Conservation (phyloP, 1,139 yeast genomes). For the Hansenula anomala region DNA sequence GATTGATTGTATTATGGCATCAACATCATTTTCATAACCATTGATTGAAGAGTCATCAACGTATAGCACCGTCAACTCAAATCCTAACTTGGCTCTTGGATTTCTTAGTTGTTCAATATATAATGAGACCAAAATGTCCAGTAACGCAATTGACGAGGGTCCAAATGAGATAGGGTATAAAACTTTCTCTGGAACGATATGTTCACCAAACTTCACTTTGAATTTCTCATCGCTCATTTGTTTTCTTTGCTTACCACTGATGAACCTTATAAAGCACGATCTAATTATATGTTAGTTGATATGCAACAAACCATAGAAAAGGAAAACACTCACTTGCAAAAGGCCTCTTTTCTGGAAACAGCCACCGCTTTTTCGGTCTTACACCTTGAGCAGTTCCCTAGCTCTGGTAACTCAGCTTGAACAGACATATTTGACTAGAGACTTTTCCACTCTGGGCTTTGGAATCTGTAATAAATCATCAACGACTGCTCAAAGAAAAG, state of each 20-base stretch:
- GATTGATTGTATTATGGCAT: slow-evolving; percentile 18
- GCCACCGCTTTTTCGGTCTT: slow-evolving; percentile 40
- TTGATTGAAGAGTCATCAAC: slow-evolving; percentile 37
- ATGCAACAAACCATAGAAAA: no score
- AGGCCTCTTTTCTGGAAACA: slow-evolving; percentile 62
- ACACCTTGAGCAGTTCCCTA: slow-evolving; percentile 44
- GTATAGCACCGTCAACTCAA: slow-evolving; percentile 50
- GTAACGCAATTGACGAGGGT: slow-evolving; percentile 56
- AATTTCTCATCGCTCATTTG: slow-evolving; percentile 66
- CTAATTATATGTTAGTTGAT: slow-evolving; percentile 2
- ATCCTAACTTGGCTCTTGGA: slow-evolving; percentile 68
- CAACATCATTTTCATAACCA: slow-evolving; percentile 9
- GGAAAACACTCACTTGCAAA: slow-evolving; percentile 52
- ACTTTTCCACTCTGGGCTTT: no score
- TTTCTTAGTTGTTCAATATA: slow-evolving; percentile 54
- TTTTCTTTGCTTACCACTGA: slow-evolving; percentile 76
- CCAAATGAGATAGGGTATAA: slow-evolving; percentile 66
- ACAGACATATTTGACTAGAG: not conserved
- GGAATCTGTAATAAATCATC: no score
- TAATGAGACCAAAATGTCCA: slow-evolving; percentile 61
- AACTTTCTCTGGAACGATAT: slow-evolving; percentile 30
- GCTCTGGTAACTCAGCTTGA: not conserved
- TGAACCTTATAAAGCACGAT: slow-evolving; percentile 62
- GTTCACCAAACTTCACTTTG: slow-evolving; percentile 50
- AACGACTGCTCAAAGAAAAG: no score